Conservation (phyloP, 106 monocot species). For the Hemerocallis citrina region DNA sequence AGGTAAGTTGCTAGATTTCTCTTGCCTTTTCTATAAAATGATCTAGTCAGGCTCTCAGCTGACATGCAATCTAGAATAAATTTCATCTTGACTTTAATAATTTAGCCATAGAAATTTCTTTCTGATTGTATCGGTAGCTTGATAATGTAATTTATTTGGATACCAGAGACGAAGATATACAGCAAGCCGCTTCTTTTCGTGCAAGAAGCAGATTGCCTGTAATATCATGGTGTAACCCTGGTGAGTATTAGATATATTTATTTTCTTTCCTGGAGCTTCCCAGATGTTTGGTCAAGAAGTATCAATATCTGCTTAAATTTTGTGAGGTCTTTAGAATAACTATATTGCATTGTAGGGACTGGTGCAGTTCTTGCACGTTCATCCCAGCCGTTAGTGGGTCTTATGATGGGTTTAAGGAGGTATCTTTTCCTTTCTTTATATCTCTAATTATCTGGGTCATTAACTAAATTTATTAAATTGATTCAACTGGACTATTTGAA, state of each 20-base stretch:
- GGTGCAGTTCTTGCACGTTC: constrained; percentile 96
- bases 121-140: not conserved
- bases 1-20: constrained; percentile 38
- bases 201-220: constrained; percentile 74
- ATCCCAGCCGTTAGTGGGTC: constrained; percentile 91
- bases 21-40: not conserved
- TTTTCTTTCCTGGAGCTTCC: not conserved
- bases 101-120: not conserved
- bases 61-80: not conserved
- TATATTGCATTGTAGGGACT: constrained; percentile 31
- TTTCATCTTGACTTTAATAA: not conserved
- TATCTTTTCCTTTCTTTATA: constrained; percentile 4
- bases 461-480: not conserved
- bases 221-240: constrained; percentile 89
- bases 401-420: constrained; percentile 89
- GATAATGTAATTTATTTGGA: constrained; percentile 5
- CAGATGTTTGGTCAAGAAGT: not conserved
- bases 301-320: not conserved
- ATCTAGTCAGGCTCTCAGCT: not conserved
- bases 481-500: not conserved
- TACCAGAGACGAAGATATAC: constrained; percentile 78
- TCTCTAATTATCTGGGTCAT: not conserved
- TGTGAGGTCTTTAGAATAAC: not conserved
- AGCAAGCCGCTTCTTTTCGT: constrained; percentile 80
- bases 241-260: constrained; percentile 25